A percentile compares a stretch with the other conserved stretches of the same genome.
These are phyloP conservation scores for Phytomonas sp. DNA, from an alignment of 208 protist species.

Conservation along the genomic window DNA sequence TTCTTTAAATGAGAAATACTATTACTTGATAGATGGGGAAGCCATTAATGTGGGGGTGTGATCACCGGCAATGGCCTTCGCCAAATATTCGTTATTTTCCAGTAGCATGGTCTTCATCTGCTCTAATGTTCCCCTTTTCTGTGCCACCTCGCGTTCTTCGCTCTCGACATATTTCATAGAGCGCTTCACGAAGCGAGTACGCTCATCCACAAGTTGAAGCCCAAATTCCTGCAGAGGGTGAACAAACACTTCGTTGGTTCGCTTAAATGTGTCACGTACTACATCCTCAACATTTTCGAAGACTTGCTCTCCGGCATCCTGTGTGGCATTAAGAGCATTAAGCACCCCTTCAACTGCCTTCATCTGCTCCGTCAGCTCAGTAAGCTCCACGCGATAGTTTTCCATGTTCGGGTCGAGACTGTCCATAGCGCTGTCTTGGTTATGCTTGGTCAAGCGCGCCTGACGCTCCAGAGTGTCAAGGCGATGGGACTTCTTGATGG, in stretches of 20 bases:
- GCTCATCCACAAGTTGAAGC: conserved; percentile 48
- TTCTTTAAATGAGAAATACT: not conserved
- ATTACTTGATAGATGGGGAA: not conserved
- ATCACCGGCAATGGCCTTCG: conserved; percentile 10
- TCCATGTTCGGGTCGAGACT: conserved; percentile 80
- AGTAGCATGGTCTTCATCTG: conserved; percentile 56
- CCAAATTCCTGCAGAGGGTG: conserved; percentile 79
- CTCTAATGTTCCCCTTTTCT: conserved; percentile 44
- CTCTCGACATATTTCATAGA: conserved; percentile 69
- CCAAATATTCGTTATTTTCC: conserved; percentile 47
- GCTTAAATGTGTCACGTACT: conserved; percentile 38
- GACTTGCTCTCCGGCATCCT: conserved; percentile 71
- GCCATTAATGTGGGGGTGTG: not conserved
- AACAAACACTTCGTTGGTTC: conserved; percentile 35
- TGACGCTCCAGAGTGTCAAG: conserved; percentile 82
- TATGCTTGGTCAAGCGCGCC: conserved; percentile 64
- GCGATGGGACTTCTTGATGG: conserved; percentile 81
- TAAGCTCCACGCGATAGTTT: conserved; percentile 55
- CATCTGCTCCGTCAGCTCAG: conserved; percentile 58
- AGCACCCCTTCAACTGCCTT: conserved; percentile 71
- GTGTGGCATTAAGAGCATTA: conserved; percentile 71
- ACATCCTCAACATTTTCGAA: conserved; percentile 64
- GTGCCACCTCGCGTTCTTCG: conserved; percentile 64
- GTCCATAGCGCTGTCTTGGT: conserved; percentile 76
- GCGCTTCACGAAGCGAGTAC: conserved; percentile 60